Conservation (phyloP, 371 early-diverging fungal species). For the Nematocida ausubeli region DNA sequence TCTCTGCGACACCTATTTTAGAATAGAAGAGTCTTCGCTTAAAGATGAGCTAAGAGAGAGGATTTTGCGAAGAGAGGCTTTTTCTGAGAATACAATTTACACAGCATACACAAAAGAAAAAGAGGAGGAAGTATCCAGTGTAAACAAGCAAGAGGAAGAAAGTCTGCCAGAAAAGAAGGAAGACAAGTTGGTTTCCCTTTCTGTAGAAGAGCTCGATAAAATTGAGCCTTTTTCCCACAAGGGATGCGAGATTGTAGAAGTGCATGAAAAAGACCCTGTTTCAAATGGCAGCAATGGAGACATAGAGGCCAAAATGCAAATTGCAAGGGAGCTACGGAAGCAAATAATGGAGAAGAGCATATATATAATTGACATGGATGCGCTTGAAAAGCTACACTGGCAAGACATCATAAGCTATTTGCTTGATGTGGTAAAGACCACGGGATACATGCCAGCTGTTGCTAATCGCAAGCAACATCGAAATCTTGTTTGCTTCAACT, state of each 20-base stretch:
- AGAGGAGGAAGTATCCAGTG: background rate
- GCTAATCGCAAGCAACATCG: background rate
- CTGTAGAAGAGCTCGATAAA: background rate
- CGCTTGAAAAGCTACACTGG: background rate
- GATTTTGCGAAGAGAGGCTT: background rate
- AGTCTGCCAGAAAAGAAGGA: background rate
- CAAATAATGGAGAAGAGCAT: slow-evolving; percentile 4
- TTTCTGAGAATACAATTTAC: background rate
- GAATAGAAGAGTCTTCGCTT: background rate
- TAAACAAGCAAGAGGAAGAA: background rate
- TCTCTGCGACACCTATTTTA: slow-evolving; percentile 14
- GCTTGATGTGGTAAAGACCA: slow-evolving; percentile 4
- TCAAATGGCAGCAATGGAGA: background rate
- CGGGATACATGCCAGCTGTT: background rate
- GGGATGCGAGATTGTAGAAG: background rate
- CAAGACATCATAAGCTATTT: slow-evolving; percentile 11
- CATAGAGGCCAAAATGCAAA: background rate
- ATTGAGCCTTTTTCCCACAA: background rate
- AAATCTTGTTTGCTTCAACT: slow-evolving; percentile 34
- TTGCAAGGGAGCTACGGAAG: background rate
- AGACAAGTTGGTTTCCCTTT: background rate
- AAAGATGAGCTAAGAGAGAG: slow-evolving; percentile 27
- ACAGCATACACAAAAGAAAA: background rate
- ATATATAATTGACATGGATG: background rate
- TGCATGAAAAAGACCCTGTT: background rate